Conservation (phyloP, 768 basidiomycete genomes). For the Mycena maculata region DNA sequence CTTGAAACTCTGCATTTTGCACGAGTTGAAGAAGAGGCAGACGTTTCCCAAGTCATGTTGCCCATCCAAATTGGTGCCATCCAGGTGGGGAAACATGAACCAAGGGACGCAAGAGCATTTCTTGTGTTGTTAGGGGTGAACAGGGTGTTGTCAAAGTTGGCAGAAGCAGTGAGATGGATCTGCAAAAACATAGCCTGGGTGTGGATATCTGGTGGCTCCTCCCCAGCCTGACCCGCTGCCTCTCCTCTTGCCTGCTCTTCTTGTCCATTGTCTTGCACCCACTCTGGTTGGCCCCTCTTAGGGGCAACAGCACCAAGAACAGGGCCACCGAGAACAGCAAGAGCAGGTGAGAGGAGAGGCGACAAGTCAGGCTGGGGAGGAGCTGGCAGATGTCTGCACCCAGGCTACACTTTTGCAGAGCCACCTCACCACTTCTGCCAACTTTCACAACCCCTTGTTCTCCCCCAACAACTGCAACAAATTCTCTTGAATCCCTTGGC, state of each 20-base stretch:
- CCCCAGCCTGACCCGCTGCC: background rate
- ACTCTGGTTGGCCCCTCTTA: background rate
- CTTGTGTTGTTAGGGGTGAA: background rate
- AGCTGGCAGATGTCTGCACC: background rate
- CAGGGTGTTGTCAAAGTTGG: background rate
- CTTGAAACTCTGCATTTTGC: background rate
- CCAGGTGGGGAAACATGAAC: background rate
- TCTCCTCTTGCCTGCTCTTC: background rate
- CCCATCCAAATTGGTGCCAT: background rate
- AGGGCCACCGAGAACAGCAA: too few relatives aligned
- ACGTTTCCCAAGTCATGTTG: constrained; percentile 2
- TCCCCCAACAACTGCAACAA: background rate
- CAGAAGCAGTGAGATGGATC: background rate
- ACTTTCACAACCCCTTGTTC: background rate
- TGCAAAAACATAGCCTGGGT: background rate
- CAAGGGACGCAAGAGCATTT: constrained; percentile 8
- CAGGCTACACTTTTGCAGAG: background rate
- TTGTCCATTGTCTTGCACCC: background rate
- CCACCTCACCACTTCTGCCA: background rate
- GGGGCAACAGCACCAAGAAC: too few relatives aligned
- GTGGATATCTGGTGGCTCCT: background rate
- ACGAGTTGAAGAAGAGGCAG: background rate
- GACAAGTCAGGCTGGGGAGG: background rate
- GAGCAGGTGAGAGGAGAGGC: background rate
- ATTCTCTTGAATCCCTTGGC: constrained; percentile 18